Evolutionary conservation across 2,329 filamentous ascomycete species (phyloP), one percentile per base, ranked within the genome.

Genomic region (Botrytis medusae): DNA sequence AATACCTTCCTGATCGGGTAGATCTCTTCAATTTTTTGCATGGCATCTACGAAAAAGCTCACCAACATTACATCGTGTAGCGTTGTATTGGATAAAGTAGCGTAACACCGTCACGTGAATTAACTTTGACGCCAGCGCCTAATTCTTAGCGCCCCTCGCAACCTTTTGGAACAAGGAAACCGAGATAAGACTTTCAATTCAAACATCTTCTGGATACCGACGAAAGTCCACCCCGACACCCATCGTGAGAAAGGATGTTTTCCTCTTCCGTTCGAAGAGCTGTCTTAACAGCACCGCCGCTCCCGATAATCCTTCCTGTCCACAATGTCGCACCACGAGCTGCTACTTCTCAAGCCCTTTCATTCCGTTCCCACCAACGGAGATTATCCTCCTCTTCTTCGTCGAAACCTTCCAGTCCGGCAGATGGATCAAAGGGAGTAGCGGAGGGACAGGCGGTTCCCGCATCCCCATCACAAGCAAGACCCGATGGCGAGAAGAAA

Each of bases 401-500:
- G 59, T 82, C 81, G 32, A 82, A 82, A 78, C 81, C 81, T n/a
- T 82, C 81, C 40, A 82, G 78, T 73, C 81, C 81, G 20, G 77
- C 81, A 37, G 78, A 81, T 78, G 80, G 81, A 60, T 79, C 81
- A 9, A 81, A 79, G 62, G 76, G 78, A 18, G 74, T 81, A 74
- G 70, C 64, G 71, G 74, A 77, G 48, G 74, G 74, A 48, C 74
- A 73, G 74, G 48, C 63, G 54, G 78, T 75, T 73, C 75, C 75
- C 72, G 64, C 71, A 79, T 67, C 72, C 72, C 77, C 74, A 76
- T 72, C 72, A 76, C 77, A 73, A 78, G 62, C 75, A 57, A 73
- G 74, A 70, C 54, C 73, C 42, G 75, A 78, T 60, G 71, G 71
- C 51, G 78, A 78, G 65, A 81, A 89, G 86, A 83, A 86, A 86